Base-by-base conservation (phyloP, 371 early-diverging fungal species). In the Chytridium lagenaria region DNA sequence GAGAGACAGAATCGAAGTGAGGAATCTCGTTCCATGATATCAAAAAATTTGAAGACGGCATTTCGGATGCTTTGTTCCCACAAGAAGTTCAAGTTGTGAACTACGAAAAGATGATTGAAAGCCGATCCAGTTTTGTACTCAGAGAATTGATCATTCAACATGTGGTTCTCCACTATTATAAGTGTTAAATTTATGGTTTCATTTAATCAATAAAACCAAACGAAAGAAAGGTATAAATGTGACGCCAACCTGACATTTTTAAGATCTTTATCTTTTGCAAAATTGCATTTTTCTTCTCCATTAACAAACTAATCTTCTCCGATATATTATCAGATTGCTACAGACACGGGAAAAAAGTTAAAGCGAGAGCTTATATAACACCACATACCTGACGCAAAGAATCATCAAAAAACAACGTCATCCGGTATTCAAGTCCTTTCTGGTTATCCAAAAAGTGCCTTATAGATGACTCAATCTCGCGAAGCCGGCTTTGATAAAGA, bases 401-500 rank as follows among this genome's bases (percentile, higher is more conserved):
- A 36, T 80, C 79, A 50, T 83, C 82, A 64, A 75, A 76, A 49
- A 80, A 78, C 1, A 83, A 67, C 2, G 70, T 75, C 75, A 76
- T 82, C 28, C 81, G 61, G 33, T 81, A 78, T 34, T 81, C 80
- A 37, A 83, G 61, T 0, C 68, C 73, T 44, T 73, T 79, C 61
- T 83, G 83, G 16, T 77, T 40, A 1, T 80, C 79, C 26, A 78
- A 38, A 36, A 78, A 81, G 33, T 87, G 84, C 34, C 82, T 68
- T 61, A 92, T 90, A n/a, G 87, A 84, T 1, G 81, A 68, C 65
- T 89, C 88, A 61, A 92, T 86, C 37, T 86, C 89, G 28, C 81
- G 80, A 59, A 86, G 78, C n/a, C 92, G 82, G 33, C 81, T 77
- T 38, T 80, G 77, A 44, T 89, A 79, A 2, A 91, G 75, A 10